These are phyloP conservation scores for Butyriboletus loyo DNA, from an alignment of 768 basidiomycete species.

Conservation along the genomic window DNA sequence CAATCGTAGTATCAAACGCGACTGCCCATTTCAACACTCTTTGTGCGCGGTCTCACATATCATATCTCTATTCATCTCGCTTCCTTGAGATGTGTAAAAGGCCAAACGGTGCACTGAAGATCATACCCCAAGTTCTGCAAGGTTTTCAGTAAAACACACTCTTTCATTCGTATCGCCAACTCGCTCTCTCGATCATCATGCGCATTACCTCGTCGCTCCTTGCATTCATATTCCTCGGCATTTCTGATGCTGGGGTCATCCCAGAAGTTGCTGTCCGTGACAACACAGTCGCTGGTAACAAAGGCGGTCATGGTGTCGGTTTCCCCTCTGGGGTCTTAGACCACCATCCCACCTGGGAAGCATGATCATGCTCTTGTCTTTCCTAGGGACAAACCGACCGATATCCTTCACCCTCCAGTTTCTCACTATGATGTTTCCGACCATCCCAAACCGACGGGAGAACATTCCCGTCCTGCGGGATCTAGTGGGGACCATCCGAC, in stretches of 20 bases:
- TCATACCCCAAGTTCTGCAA: not conserved
- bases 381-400: not conserved
- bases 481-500: not conserved
- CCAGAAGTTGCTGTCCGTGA: not conserved
- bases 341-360: not conserved
- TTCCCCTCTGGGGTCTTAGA: not conserved
- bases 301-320: not conserved
- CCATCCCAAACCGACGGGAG: not conserved
- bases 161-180: not conserved
- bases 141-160: not conserved
- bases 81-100: not conserved
- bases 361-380: not conserved
- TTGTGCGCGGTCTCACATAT: not conserved
- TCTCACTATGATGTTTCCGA: not conserved
- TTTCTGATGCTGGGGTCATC: slow-evolving; percentile 1
- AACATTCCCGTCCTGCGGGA: not conserved
- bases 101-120: not conserved
- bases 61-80: not conserved
- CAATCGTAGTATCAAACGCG: not conserved
- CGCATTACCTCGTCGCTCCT: not conserved
- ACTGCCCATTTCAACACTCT: not conserved
- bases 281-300: not conserved
- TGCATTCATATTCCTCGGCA: not conserved
- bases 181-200: not conserved
- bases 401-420: not conserved